Conservation (phyloP, 352 stramenopile genomes). For the Phytopythium mirpurense region DNA sequence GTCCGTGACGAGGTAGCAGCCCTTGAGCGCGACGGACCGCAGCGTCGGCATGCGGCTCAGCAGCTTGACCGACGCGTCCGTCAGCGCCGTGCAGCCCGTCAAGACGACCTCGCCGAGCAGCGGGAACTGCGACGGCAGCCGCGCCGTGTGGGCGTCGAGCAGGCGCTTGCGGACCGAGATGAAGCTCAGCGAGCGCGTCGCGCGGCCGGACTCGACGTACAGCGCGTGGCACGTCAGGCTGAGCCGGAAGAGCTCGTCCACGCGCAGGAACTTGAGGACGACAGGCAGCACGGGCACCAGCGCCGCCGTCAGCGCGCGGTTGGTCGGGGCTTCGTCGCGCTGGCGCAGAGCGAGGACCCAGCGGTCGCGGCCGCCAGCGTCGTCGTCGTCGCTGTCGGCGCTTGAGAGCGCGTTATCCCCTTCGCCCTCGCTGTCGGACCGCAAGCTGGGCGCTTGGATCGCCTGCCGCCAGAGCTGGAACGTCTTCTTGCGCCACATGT, state of each 20-base stretch:
- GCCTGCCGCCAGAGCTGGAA: conserved; percentile 68
- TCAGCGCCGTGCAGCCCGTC: conserved; percentile 57
- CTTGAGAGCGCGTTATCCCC: neutral
- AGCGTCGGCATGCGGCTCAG: conserved; percentile 32
- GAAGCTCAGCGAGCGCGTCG: conserved; percentile 43
- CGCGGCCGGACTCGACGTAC: conserved; percentile 32
- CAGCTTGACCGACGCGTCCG: conserved; percentile 36
- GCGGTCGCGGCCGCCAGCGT: no score
- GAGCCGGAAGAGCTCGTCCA: conserved; percentile 50
- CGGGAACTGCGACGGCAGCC: conserved; percentile 41
- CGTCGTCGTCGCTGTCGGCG: neutral
- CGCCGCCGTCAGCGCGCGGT: neutral
- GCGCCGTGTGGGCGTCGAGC: conserved; percentile 35
- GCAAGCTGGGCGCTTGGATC: conserved; percentile 11
- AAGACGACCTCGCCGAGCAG: conserved; percentile 47
- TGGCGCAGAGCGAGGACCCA: neutral
- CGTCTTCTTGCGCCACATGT: conserved; percentile 75
- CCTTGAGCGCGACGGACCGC: conserved; percentile 46
- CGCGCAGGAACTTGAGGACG: conserved; percentile 34
- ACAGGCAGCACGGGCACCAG: conserved; percentile 42
- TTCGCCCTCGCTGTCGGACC: neutral
- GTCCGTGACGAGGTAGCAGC: conserved; percentile 66
- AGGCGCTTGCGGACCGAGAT: conserved; percentile 44
- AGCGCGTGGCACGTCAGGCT: conserved; percentile 41
- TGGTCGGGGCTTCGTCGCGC: neutral